phyloP scores from a whole-genome alignment of 371 early-diverging fungal species.

The Actinomucor elegans region DNA sequence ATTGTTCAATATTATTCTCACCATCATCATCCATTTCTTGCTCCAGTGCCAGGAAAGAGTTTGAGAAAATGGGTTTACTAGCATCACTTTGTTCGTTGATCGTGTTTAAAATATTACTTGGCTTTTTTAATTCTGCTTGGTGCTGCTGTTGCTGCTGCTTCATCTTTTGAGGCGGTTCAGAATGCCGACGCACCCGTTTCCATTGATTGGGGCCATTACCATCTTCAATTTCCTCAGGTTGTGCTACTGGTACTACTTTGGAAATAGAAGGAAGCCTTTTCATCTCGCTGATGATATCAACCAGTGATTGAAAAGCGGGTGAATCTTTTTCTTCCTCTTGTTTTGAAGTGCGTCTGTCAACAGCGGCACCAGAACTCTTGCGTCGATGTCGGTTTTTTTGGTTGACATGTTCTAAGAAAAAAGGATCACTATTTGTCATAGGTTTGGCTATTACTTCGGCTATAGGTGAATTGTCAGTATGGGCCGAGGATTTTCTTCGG shows the following conservation, averaged over 20 bases:
- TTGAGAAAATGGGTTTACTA: constrained; percentile 4
- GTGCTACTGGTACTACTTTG: not conserved
- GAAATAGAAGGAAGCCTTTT: constrained; percentile 27
- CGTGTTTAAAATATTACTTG: not conserved
- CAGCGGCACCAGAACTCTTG: not conserved
- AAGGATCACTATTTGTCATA: not conserved
- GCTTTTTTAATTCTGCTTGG: not conserved
- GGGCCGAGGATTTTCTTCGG: constrained; percentile 1
- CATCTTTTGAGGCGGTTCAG: constrained; percentile 24
- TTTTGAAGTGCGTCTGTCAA: not conserved
- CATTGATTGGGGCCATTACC: not conserved
- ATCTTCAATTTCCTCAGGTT: too few relatives aligned
- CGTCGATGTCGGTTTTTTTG: not conserved
- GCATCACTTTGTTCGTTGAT: not conserved
- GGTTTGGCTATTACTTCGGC: not conserved
- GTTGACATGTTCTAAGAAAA: not conserved
- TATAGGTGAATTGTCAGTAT: not conserved
- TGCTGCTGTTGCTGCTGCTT: constrained; percentile 3
- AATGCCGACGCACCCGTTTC: constrained; percentile 24
- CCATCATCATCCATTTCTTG: constrained; percentile 1
- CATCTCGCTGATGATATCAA: constrained; percentile 42
- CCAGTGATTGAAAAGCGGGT: constrained; percentile 39
- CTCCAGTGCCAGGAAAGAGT: constrained; percentile 12
- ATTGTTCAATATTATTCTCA: not conserved
- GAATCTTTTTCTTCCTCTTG: constrained; percentile 20